These are phyloP conservation scores for Leccinum uliginosum DNA, from an alignment of 768 basidiomycete species.

Conservation along the genomic window DNA sequence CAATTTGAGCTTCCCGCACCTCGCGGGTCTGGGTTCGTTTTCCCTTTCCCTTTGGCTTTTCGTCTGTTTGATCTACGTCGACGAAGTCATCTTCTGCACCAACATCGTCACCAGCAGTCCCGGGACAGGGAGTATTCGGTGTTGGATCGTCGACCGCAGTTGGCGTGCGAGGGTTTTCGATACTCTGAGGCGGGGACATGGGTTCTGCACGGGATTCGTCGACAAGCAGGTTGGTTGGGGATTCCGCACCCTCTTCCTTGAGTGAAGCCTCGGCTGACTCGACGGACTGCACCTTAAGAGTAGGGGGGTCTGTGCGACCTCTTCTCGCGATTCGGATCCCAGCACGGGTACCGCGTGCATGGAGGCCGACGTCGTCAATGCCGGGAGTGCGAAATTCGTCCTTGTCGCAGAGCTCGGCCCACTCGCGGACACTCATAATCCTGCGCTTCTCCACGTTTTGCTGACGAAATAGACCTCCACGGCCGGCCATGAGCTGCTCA, in stretches of 20 bases:
- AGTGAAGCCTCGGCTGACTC: constrained; percentile 38
- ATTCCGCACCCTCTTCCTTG: constrained; percentile 44
- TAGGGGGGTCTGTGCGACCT: constrained; percentile 40
- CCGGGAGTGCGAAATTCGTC: constrained; percentile 73
- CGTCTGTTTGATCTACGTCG: constrained; percentile 26
- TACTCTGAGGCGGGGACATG: constrained; percentile 29
- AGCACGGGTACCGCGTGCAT: constrained; percentile 38
- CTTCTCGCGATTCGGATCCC: constrained; percentile 35
- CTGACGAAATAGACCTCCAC: constrained; percentile 81
- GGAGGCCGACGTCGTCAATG: constrained; percentile 60
- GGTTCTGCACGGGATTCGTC: constrained; percentile 8
- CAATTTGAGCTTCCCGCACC: constrained; percentile 45
- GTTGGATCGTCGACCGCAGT: constrained; percentile 7
- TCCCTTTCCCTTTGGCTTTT: constrained; percentile 36
- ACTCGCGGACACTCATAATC: constrained; percentile 81
- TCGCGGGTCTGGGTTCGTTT: constrained; percentile 41
- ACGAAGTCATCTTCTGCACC: constrained; percentile 13
- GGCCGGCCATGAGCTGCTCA: constrained; percentile 88
- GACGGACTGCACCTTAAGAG: constrained; percentile 37
- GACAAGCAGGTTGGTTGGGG: constrained; percentile 2
- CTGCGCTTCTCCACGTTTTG: constrained; percentile 88
- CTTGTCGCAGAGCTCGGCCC: constrained; percentile 71
- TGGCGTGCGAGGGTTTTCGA: constrained; percentile 19
- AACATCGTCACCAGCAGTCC: constrained; percentile 7
- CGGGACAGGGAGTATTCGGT: constrained; percentile 1